phyloP scores from a whole-genome alignment of 805 yeast species.

The Komagataella populi region DNA sequence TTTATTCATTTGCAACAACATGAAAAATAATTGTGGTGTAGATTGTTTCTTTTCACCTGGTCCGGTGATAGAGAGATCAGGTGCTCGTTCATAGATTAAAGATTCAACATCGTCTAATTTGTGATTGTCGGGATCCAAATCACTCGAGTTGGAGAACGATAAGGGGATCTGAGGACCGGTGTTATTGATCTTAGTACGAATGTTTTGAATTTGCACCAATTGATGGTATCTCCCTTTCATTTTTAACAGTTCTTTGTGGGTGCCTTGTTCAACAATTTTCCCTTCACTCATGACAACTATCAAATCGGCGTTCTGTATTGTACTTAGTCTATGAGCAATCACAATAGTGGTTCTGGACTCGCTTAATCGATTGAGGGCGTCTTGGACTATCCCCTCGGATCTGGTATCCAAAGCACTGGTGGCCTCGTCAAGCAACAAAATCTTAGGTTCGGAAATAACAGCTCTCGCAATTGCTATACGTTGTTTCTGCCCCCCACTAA shows the following conservation, averaged over 20 bases:
- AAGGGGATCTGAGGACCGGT: not conserved
- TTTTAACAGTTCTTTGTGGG: conserved; percentile 20
- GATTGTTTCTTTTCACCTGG: not conserved
- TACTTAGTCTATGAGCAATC: conserved; percentile 75
- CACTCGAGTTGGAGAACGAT: not conserved
- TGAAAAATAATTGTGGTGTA: not conserved
- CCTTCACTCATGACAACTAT: conserved; percentile 58
- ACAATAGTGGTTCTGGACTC: conserved; percentile 68
- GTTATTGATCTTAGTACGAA: not conserved
- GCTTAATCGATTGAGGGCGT: conserved; percentile 16
- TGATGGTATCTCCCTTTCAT: conserved; percentile 25
- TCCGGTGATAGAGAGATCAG: not conserved
- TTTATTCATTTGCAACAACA: not conserved
- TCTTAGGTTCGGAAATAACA: conserved; percentile 46
- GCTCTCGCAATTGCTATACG: conserved; percentile 79
- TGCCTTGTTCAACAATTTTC: conserved; percentile 34
- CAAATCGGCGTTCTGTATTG: conserved; percentile 69
- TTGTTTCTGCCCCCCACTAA: conserved; percentile 89
- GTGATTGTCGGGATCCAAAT: not conserved
- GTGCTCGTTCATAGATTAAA: not conserved
- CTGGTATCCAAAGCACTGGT: conserved; percentile 75
- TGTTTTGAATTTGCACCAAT: conserved; percentile 21
- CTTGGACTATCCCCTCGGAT: conserved; percentile 33
- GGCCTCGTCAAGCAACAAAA: conserved; percentile 76
- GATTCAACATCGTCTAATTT: not conserved